Percentiles rank a stretch among this genome's conserved stretches.
Conservation (phyloP, 257 asterid species). For the Datura wrightii region DNA sequence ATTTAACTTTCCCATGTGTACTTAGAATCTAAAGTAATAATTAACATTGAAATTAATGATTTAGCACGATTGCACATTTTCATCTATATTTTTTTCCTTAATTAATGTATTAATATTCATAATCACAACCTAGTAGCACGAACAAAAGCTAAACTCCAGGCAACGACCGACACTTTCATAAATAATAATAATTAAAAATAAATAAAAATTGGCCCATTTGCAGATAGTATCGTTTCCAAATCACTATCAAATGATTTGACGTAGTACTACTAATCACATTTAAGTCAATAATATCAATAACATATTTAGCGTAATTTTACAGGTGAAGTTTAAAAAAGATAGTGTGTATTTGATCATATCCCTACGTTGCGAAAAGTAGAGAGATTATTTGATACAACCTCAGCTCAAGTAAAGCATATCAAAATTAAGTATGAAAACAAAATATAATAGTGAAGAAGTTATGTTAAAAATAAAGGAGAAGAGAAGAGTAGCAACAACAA, state of each 20-base stretch:
- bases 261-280: neutral
- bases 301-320: too few species aligned
- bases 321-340: too few species aligned
- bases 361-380: too few species aligned
- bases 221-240: neutral
- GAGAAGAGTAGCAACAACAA: too few species aligned
- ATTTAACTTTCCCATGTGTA: neutral
- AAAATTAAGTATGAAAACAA: too few species aligned
- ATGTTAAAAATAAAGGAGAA: too few species aligned
- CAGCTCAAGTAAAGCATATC: too few species aligned
- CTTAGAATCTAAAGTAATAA: neutral
- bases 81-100: neutral
- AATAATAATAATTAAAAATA: neutral
- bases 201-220: neutral
- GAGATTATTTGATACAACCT: too few species aligned
- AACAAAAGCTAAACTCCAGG: neutral
- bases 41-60: neutral
- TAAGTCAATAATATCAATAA: too few species aligned
- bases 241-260: neutral
- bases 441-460: too few species aligned
- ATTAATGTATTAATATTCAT: neutral
- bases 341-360: too few species aligned
- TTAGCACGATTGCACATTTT: slow-evolving; percentile 4
- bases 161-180: neutral
- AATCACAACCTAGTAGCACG: neutral